Conservation (phyloP, 2,329 filamentous ascomycete species). For the Neofusicoccum laricinum region DNA sequence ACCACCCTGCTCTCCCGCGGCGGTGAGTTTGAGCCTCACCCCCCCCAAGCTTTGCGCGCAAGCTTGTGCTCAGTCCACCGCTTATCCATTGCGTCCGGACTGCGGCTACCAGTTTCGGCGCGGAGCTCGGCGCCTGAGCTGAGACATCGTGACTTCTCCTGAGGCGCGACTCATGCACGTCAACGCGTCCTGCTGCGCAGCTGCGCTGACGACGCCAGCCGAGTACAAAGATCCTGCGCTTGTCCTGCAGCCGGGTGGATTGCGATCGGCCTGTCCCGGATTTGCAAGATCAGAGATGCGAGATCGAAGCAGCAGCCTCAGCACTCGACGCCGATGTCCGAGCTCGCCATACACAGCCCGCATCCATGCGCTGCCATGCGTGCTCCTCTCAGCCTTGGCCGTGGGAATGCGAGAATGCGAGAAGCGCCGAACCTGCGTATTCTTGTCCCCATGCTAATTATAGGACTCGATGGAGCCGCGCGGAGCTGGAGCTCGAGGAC, state of each 20-base stretch:
- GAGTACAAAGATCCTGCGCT: too few species aligned
- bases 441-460: too few species aligned
- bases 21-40: conserved; percentile 3
- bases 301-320: background rate
- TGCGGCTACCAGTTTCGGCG: background rate
- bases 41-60: background rate
- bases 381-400: background rate
- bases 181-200: background rate
- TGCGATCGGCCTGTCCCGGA: background rate
- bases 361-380: background rate
- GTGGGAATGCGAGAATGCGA: background rate
- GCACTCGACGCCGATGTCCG: background rate
- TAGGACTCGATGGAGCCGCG: too few species aligned
- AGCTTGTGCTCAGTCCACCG: background rate
- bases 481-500: too few species aligned
- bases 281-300: background rate
- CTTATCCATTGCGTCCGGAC: background rate
- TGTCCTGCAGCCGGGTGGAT: background rate
- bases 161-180: background rate
- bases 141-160: background rate
- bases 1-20: background rate
- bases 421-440: background rate
- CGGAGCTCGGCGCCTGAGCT: background rate
- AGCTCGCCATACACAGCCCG: background rate
- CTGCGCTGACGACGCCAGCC: background rate